These are phyloP conservation scores for Kingdonia uniflora DNA, from an alignment of 164 flowering plant genomes.

Conservation along the genomic window DNA sequence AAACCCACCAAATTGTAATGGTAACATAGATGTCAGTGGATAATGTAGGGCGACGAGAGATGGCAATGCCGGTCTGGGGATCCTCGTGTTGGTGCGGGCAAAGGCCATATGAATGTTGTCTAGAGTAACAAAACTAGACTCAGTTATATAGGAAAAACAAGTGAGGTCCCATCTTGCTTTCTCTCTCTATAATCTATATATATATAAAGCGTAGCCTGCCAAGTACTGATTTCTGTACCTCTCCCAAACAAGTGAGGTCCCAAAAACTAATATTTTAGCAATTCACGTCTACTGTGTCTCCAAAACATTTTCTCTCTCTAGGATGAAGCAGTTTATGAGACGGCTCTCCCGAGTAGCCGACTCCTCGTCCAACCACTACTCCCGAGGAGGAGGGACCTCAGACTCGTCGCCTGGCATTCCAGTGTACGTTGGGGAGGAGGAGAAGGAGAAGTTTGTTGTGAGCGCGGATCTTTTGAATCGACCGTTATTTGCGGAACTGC, in stretches of 20 bases:
- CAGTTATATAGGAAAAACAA: too few relatives aligned
- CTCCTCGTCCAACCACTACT: conserved; percentile 52
- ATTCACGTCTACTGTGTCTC: conserved; percentile 7
- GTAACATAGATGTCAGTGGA: too few relatives aligned
- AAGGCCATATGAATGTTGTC: too few relatives aligned
- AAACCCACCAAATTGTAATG: too few relatives aligned
- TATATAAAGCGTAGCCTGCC: conserved; percentile 36
- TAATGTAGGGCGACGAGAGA: too few relatives aligned
- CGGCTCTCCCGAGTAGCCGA: conserved; percentile 62
- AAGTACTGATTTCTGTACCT: conserved; percentile 57
- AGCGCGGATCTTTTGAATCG: conserved; percentile 72
- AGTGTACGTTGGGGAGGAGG: conserved; percentile 79
- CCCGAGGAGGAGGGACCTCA: too few relatives aligned
- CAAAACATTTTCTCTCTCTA: conserved; percentile 5
- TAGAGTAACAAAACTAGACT: too few relatives aligned
- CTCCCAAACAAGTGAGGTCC: not conserved
- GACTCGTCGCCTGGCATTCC: conserved; percentile 70
- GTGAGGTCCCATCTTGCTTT: not conserved
- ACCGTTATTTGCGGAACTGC: conserved; percentile 55
- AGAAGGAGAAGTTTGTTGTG: conserved; percentile 82
- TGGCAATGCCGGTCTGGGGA: too few relatives aligned
- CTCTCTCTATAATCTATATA: not conserved
- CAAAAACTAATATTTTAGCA: not conserved
- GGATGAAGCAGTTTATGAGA: conserved; percentile 57
- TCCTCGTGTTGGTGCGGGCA: too few relatives aligned